These are phyloP conservation scores for Entelexis paramagnoliae DNA, from an alignment of 1,139 yeast genomes.

Conservation along the genomic window DNA sequence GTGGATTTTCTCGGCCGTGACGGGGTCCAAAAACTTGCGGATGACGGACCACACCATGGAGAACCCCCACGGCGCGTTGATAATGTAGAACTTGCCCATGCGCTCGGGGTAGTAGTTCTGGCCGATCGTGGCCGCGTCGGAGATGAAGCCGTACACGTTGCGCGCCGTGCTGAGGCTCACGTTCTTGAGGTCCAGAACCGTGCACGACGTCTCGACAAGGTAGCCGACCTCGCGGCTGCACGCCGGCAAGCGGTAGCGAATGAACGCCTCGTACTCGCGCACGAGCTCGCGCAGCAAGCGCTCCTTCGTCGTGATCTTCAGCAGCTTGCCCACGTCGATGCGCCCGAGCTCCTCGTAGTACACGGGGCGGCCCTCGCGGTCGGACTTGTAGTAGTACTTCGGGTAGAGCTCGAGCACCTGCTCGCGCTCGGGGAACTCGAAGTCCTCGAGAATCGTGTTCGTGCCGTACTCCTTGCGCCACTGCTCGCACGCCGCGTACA, in stretches of 20 bases:
- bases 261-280: conserved; percentile 94
- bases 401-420: conserved; percentile 84
- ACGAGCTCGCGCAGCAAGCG: conserved; percentile 92
- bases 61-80: conserved; percentile 96
- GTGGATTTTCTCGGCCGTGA: conserved; percentile 91
- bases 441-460: conserved; percentile 74
- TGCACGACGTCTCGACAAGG: conserved; percentile 89
- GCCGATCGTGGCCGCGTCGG: conserved; percentile 87
- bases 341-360: conserved; percentile 89
- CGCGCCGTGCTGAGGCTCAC: conserved; percentile 75
- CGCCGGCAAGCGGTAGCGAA: conserved; percentile 78
- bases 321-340: conserved; percentile 82
- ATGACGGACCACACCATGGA: conserved; percentile 84
- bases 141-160: conserved; percentile 76
- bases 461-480: conserved; percentile 88
- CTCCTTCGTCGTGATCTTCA: conserved; percentile 87
- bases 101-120: conserved; percentile 99
- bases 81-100: conserved; percentile 93
- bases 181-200: conserved; percentile 90
- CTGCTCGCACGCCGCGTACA: conserved; percentile 79
- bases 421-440: conserved; percentile 83
- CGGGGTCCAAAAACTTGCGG: conserved; percentile 93
- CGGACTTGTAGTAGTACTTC: conserved; percentile 94
- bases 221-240: conserved; percentile 73
- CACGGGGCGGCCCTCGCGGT: conserved; percentile 92